A percentile compares a stretch with the other conserved stretches of the same genome.
phyloP scores from a whole-genome alignment of 768 basidiomycete genomes.

The Arthromyces matolae region DNA sequence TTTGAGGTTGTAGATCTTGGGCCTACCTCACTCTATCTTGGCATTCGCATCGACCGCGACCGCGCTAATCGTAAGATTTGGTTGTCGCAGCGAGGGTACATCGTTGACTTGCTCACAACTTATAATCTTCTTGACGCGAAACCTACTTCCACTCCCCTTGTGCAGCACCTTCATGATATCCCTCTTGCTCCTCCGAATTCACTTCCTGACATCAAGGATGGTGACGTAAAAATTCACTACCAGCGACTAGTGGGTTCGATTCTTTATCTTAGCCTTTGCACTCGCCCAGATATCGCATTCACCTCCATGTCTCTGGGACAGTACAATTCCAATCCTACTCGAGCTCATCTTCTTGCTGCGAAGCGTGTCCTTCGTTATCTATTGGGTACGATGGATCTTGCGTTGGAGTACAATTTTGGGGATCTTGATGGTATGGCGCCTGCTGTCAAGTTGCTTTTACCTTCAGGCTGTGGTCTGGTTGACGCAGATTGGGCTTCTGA shows the following conservation, averaged over 20 bases:
- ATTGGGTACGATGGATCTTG: too few relatives aligned
- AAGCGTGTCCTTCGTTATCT: too few relatives aligned
- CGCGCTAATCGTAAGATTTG: not conserved
- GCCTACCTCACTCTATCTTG: too few relatives aligned
- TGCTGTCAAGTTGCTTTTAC: too few relatives aligned
- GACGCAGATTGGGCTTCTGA: not conserved
- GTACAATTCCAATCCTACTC: too few relatives aligned
- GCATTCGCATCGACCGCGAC: not conserved
- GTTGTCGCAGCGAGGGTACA: not conserved
- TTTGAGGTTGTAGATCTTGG: not conserved
- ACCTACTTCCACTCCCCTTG: slow-evolving; percentile 12
- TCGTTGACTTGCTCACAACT: too few relatives aligned
- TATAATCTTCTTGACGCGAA: slow-evolving; percentile 9
- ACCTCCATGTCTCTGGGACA: too few relatives aligned
- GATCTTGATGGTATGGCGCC: not conserved
- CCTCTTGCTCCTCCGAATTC: not conserved
- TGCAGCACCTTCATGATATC: not conserved
- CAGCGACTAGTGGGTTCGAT: not conserved
- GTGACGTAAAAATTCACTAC: too few relatives aligned
- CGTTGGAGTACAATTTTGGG: not conserved
- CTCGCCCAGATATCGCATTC: too few relatives aligned
- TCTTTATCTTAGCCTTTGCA: not conserved
- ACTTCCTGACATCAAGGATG: too few relatives aligned
- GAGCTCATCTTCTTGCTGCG: too few relatives aligned
- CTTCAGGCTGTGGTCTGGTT: not conserved